Base-by-base conservation (phyloP, 164 flowering plant species). In the Vitis amurensis region DNA sequence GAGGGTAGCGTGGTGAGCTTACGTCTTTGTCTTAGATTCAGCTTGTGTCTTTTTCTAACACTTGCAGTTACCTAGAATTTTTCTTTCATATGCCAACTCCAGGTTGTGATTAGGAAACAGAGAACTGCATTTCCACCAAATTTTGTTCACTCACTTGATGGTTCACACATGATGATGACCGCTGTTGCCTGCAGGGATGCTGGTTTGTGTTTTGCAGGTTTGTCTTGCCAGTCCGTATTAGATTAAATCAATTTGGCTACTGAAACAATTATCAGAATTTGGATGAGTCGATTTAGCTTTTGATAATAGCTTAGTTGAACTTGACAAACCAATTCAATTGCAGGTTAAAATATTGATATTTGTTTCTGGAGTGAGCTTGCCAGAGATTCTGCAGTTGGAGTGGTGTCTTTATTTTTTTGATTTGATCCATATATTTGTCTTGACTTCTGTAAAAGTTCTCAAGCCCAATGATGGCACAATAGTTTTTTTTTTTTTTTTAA, bases 151-250 rank as follows among this genome's bases (percentile, higher is more conserved):
- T 94, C 99, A 6, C 88, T 94, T 59, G 99, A 94, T 70, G 94
- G 99, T 68, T 81, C 99, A 48, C 99, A 94, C 83, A 94, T 94
- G 99, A 94, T 94, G 99, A 92, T 92, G 97, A 94, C 99, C 63
- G 98, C 99, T 59, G 70, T 94, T 73, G 98, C 94, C 53, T 92
- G 99, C 74, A 77, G 87, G 66, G 85, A 89, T 72, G 92, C 93
- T 52, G 94, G 97, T 47, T 72, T 94, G 68, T 84, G 80, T 68
- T 94, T 94, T 89, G 99, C 99, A 84, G 99, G 99, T 94, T 74
- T 76, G 74, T 76, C 55, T 55, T 68, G 11, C 52, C n/a, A 44
- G 8, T 51, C 16, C 15, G 14, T 27, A 13, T 19, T 61, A 37
- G 44, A 14, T 16, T 13, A 19, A 14, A 12, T 19, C 52, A 60